Conservation (phyloP, 345 rosid species). For the Capsella bursapastoris region DNA sequence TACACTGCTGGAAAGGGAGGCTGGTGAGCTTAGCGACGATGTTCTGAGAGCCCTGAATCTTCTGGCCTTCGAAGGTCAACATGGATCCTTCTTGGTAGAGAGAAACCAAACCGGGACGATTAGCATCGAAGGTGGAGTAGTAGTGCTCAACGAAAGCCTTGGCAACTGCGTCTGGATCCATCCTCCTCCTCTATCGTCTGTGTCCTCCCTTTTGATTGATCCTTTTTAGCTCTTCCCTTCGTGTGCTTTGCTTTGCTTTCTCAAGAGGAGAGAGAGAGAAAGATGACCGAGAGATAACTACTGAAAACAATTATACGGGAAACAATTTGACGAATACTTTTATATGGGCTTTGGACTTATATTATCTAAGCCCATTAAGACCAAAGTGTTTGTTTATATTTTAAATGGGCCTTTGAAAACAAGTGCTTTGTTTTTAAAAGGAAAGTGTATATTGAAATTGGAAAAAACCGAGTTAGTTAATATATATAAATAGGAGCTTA, state of each 20-base stretch:
- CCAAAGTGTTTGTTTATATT: too few species aligned
- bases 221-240: too few species aligned
- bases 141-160: conserved; percentile 96
- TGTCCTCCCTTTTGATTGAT: too few species aligned
- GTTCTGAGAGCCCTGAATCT: conserved; percentile 76
- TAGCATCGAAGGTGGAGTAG: conserved; percentile 80
- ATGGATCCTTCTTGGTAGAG: conserved; percentile 85
- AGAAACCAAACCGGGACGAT: conserved; percentile 62
- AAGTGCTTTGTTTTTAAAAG: too few species aligned
- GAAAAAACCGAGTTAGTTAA: not conserved
- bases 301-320: too few species aligned
- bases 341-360: too few species aligned
- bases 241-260: too few species aligned
- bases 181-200: conserved; percentile 12
- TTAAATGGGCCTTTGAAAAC: too few species aligned
- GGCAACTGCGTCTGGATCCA: conserved; percentile 88
- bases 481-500: not conserved
- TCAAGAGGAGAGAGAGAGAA: too few species aligned
- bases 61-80: conserved; percentile 94
- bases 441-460: not conserved
- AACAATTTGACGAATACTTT: too few species aligned
- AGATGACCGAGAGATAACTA: too few species aligned
- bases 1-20: conserved; percentile 96
- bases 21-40: conserved; percentile 81
- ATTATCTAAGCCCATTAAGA: too few species aligned